Evolutionary conservation across 2,329 filamentous ascomycete species (phyloP), one percentile per base, ranked within the genome.

Genomic region (Colletotrichum echinochloae): DNA sequence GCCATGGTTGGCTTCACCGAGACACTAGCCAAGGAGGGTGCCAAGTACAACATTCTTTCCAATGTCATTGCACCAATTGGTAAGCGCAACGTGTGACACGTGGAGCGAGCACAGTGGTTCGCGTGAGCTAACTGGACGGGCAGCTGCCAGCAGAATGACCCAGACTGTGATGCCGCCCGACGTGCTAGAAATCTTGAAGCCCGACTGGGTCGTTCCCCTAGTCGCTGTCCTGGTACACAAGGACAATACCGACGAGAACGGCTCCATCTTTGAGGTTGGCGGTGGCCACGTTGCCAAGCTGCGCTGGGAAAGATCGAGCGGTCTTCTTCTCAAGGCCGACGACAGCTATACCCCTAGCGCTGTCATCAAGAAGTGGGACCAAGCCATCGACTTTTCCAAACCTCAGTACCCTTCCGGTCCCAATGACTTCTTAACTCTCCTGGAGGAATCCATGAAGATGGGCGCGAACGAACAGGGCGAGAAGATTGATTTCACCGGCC

Each of bases 1-100:
- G 93, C 93, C 74, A 91, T 97, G 85, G 94, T 99, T 73, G 96
- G 95, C 75, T 98, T 98, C 86, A 98, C 95, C 48, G 95, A 99
- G 87, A 98, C 96, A 5, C 88, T 99, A 73, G 96, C 96, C 71
- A 98, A 98, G 87, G 96, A 99, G 86, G 96, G 96, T 75, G 86
- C 89, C 79, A 98, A 98, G 85, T 99, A 99, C 86, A 98, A 98
- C 88, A 98, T 99, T 76, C 84, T 97, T 77, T 90, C 88, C 86
- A 99, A 99, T 82, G 94, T 94, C 77, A 97, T 99, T 84, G 94
- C 96, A 23, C 96, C 96, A 63, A 95, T 98, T 78, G 82, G 82
- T 83, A 80, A 68, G 81, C 73, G 16, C 39, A 60, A 70, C 65
- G 65, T 71, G 66, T 65, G 55, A n/a, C 26, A 41, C 26, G 65